Conservation (phyloP, 1,284 basidiomycete genomes). For the Ceratobasidium sp. region DNA sequence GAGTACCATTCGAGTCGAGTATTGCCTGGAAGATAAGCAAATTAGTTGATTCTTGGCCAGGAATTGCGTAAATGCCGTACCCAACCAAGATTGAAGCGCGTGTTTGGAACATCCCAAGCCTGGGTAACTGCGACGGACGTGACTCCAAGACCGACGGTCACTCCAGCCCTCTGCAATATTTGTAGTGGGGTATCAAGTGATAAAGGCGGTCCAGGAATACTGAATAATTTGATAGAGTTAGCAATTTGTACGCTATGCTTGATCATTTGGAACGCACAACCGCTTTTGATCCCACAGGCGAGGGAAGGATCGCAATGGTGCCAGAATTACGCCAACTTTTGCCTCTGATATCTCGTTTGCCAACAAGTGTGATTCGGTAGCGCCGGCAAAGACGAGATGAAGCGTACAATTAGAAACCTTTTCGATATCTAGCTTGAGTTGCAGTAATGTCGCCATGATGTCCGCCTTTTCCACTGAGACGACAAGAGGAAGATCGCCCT, state of each 20-base stretch:
- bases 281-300: constrained; percentile 75
- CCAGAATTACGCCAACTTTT: constrained; percentile 79
- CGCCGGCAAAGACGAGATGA: constrained; percentile 70
- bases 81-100: constrained; percentile 80
- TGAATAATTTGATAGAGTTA: constrained; percentile 51
- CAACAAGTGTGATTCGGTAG: constrained; percentile 78
- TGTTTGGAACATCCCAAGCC: constrained; percentile 70
- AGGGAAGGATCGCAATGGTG: constrained; percentile 72
- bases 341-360: constrained; percentile 78
- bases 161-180: constrained; percentile 72
- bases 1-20: constrained; percentile 61
- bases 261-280: constrained; percentile 61
- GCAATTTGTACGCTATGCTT: neutral
- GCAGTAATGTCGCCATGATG: constrained; percentile 78
- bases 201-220: constrained; percentile 80
- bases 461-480: constrained; percentile 78
- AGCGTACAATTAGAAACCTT: constrained; percentile 49
- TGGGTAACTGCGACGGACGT: constrained; percentile 59
- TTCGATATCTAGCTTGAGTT: constrained; percentile 79
- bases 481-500: constrained; percentile 73
- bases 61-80: constrained; percentile 57
- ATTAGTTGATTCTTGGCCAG: constrained; percentile 10
- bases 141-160: constrained; percentile 77
- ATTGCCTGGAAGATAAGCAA: constrained; percentile 50
- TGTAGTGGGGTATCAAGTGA: constrained; percentile 73